Base-by-base conservation (phyloP, 208 protist species). In the Leishmania gerbilli region DNA sequence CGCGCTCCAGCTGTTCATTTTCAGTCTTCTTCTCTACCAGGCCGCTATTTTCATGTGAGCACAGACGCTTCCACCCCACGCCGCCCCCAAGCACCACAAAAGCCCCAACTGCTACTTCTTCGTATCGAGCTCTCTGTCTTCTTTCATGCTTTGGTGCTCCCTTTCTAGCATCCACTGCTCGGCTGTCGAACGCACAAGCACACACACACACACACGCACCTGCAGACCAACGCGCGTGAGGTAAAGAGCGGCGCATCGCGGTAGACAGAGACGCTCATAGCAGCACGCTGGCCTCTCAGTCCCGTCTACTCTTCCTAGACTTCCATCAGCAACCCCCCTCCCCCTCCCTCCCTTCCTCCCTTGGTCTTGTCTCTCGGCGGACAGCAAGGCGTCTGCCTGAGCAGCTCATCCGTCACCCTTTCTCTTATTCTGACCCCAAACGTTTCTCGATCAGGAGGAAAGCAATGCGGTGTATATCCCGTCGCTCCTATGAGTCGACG, bases 391-490 rank as follows among this genome's bases (percentile, higher is more conserved):
- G 68, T 37, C 17, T 4, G 15, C 24, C 68, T 1, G 19, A 51
- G 40, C 68, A 27, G 27, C 68, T 49, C 9, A 49, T 31, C 19
- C 40, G 13, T 49, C 40, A 31, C 40, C 68, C 27, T 49, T 31
- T 49, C 27, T 40, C 40, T 37, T 72, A 37, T 72, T 40, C 4
- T n/a, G 42, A 27, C 21, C 5, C 47, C 15, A 65, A 5, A 27
- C 40, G 6, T 58, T 13, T 31, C 24, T 62, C 9, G 6, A 74
- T 15, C 2, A 15, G 37, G 21, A 53, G 11, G 69, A 53, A n/a
- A 62, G 11, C 1, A 15, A 81, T 85, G 82, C 71, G 64, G 45
- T 85, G 82, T 34, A 51, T 77, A 19, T 77, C 71, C 27, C 79
- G 31, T 62, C 82, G 62, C 19, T 62, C 71, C 21, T 51, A n/a